Base-by-base conservation (phyloP, 2,329 filamentous ascomycete genomes). In the Calonectria crousiana region DNA sequence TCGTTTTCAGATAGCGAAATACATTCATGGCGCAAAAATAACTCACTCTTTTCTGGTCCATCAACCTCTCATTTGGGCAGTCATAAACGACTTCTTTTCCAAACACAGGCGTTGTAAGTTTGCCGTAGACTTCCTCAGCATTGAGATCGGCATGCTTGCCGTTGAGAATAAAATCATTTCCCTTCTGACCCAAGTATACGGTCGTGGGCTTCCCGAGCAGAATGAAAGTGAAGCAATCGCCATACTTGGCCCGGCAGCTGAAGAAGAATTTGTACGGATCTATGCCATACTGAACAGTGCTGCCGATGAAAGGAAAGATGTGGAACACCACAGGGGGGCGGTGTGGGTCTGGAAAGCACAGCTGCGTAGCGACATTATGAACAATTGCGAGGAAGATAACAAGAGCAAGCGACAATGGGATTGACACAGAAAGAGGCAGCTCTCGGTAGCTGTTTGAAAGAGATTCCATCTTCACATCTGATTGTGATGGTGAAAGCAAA, bases 1-100 rank as follows among this genome's bases (percentile, higher is more conserved):
- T n/a, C 0, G 1, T 16, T 1, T 23, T 30, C 9, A 4, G 16
- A 14, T 1, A n/a, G 0, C 2, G 26, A 18, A 68, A 1, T 14
- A 20, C 0, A 13, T 18, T 10, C 11, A 2, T 2, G 11, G 4
- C 2, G 9, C 9, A n/a, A 51, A 0, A n/a, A 49, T 13, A 2
- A n/a, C 85, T 72, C 84, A 95, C 94, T 90, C 96, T 96, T 88
- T 98, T 97, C 87, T 98, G 95, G 86, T 98, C 95, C 95, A 98
- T 97, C 79, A 98, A 90, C 85, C 97, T 96, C 58, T 94, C 89
- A 84, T 97, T 97, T 14, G 95, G 94, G 85, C 95, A 97, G 83
- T 97, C 95, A 83, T 97, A 97, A 32, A 97, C 94, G 16, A 98
- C 95, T 85, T 95, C 93, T 76, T 91, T 92, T 74, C 95, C 95